Evolutionary conservation across 1,284 basidiomycete genomes (phyloP), one percentile per base, ranked within the genome.

Genomic region (Thelephora terrestris): DNA sequence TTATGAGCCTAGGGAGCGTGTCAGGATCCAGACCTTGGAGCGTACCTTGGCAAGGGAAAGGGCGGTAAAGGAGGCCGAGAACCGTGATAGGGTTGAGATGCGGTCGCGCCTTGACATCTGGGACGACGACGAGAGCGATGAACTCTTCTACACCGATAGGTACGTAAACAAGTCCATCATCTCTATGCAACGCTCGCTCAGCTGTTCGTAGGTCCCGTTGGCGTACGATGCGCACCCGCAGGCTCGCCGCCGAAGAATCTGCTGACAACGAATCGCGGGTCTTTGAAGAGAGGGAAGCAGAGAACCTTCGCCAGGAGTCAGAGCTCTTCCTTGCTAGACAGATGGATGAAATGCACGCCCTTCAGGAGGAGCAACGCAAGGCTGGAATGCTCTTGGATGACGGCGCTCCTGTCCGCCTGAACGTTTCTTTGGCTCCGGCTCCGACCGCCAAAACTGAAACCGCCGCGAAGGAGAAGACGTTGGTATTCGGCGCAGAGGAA

Each of bases 61-160:
- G 16, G 76, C 79, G 5, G 77, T 85, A 43, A 76, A 73, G 38
- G 87, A 91, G 48, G 76, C 79, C 4, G 85, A 92, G 58, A 81
- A 85, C 27, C 75, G 81, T 5, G 87, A 86, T 57, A 71, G 77
- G 14, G 59, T 78, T 14, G 81, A 85, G 59, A 84, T 89, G 73
- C 75, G 77, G 29, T 73, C 80, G 23, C 74, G 85, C 4, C 68
- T 93, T 21, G 83, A 85, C 51, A 66, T 83, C 1, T 94, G 88
- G 87, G 91, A 95, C 58, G 91, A 95, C 58, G 91, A 94, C 53
- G 87, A 91, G 60, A 85, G 85, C 54, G 86, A 88, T 52, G 91
- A 93, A 55, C 59, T 80, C 23, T 94, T 90, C 66, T 93, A 91
- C 58, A 74, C 83, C 36, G 91, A 95, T 58, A 76, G 90, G 82